Percentiles rank a stretch among this genome's conserved stretches.
phyloP scores from a whole-genome alignment of 1,139 yeast genomes.

The Geotrichum europaeum region DNA sequence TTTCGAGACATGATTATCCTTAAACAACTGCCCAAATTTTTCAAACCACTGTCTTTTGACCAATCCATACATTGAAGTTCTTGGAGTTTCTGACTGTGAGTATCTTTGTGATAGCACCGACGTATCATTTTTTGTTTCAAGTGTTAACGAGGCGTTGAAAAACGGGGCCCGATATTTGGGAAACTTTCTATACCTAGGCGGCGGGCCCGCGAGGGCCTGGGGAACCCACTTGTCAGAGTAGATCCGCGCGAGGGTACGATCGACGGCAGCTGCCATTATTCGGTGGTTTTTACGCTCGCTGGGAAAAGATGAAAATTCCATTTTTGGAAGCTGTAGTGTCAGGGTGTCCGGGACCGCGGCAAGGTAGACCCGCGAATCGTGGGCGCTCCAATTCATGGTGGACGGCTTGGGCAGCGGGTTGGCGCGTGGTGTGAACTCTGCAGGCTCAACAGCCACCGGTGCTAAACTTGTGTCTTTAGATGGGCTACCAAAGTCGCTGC shows the following conservation, averaged over 20 bases:
- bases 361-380: constrained; percentile 18
- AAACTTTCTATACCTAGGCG: not conserved
- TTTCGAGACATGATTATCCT: not conserved
- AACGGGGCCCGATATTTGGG: not conserved
- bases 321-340: not conserved
- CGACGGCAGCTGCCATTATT: constrained; percentile 22
- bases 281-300: constrained; percentile 7
- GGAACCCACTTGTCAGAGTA: constrained; percentile 23
- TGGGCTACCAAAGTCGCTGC: not conserved
- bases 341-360: not conserved
- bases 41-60: not conserved
- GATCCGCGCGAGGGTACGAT: constrained; percentile 19
- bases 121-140: not conserved
- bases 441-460: not conserved
- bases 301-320: not conserved
- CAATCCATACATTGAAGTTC: constrained; percentile 8
- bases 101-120: not conserved
- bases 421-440: not conserved
- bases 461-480: not conserved
- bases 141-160: not conserved
- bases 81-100: constrained; percentile 23
- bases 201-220: constrained; percentile 17
- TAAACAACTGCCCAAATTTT: not conserved
- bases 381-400: constrained; percentile 24
- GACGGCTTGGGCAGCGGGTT: constrained; percentile 28